phyloP scores from a whole-genome alignment of 129 eudicot species.

The Chrysanthemum seticuspe region DNA sequence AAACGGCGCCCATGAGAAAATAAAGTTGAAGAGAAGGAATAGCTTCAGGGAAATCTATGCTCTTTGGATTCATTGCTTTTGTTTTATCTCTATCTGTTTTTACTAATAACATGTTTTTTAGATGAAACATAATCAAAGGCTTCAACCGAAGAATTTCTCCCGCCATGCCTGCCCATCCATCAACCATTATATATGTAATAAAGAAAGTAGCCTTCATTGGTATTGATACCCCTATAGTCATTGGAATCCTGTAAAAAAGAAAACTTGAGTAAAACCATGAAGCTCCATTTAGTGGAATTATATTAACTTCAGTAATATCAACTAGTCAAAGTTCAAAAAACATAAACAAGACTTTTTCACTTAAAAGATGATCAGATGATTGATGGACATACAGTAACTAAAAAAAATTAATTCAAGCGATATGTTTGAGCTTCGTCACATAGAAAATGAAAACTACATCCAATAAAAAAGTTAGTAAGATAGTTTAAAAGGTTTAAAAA shows the following conservation, averaged over 20 bases:
- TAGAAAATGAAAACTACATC: too few species aligned
- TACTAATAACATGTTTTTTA: slow-evolving; percentile 75
- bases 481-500: too few species aligned
- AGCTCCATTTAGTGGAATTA: neutral
- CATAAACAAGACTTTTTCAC: neutral
- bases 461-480: too few species aligned
- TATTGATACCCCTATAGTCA: slow-evolving; percentile 86
- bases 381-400: neutral
- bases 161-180: slow-evolving; percentile 98
- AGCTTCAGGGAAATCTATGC: slow-evolving; percentile 81
- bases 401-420: neutral
- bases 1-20: slow-evolving; percentile 82
- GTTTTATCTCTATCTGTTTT: slow-evolving; percentile 83
- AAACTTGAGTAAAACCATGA: slow-evolving; percentile 2
- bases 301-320: neutral
- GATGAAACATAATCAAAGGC: slow-evolving; percentile 75
- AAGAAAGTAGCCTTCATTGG: slow-evolving; percentile 97
- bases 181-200: slow-evolving; percentile 91
- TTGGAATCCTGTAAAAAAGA: slow-evolving; percentile 63
- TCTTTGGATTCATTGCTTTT: slow-evolving; percentile 77
- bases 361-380: neutral
- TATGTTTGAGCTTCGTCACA: too few species aligned
- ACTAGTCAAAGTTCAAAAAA: neutral
- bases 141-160: slow-evolving; percentile 90
- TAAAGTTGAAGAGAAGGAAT: slow-evolving; percentile 87